phyloP scores from a whole-genome alignment of 2,329 filamentous ascomycete species.

The Zopfia rhizophila region DNA sequence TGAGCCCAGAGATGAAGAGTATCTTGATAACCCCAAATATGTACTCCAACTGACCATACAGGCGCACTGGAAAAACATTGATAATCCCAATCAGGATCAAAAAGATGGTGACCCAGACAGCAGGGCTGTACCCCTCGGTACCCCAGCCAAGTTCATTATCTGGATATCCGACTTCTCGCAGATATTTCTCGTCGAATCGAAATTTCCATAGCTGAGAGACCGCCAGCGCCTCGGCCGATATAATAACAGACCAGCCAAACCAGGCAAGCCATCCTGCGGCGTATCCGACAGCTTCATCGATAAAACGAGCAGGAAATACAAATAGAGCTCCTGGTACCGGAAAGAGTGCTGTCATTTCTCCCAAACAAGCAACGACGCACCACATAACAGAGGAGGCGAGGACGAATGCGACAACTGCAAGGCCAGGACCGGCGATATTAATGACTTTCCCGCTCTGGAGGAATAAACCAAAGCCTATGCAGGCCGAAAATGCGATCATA shows the following conservation, averaged over 20 bases:
- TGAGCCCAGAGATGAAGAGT: constrained; percentile 58
- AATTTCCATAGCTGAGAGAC: constrained; percentile 56
- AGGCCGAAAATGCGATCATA: constrained; percentile 52
- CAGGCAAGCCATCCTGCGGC: constrained; percentile 59
- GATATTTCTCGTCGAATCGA: constrained; percentile 44
- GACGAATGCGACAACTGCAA: constrained; percentile 48
- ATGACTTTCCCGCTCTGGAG: constrained; percentile 51
- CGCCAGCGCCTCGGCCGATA: constrained; percentile 58
- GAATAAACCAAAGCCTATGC: constrained; percentile 51
- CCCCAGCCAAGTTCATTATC: constrained; percentile 75
- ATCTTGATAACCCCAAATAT: constrained; percentile 86
- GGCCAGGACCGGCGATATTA: constrained; percentile 50
- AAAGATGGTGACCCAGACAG: constrained; percentile 80
- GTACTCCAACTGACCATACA: constrained; percentile 89
- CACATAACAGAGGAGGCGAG: constrained; percentile 51
- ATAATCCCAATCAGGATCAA: constrained; percentile 77
- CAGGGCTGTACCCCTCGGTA: constrained; percentile 61
- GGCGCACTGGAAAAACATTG: constrained; percentile 87
- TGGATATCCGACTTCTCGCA: constrained; percentile 44
- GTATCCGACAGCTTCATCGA: constrained; percentile 68
- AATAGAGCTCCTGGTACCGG: constrained; percentile 91
- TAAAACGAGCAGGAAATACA: constrained; percentile 86
- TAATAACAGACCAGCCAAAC: constrained; percentile 90
- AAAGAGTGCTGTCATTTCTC: constrained; percentile 88
- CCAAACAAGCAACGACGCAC: constrained; percentile 63